These are phyloP conservation scores for Cryptococcus floricola DNA, from an alignment of 1,284 basidiomycete genomes.

Conservation along the genomic window DNA sequence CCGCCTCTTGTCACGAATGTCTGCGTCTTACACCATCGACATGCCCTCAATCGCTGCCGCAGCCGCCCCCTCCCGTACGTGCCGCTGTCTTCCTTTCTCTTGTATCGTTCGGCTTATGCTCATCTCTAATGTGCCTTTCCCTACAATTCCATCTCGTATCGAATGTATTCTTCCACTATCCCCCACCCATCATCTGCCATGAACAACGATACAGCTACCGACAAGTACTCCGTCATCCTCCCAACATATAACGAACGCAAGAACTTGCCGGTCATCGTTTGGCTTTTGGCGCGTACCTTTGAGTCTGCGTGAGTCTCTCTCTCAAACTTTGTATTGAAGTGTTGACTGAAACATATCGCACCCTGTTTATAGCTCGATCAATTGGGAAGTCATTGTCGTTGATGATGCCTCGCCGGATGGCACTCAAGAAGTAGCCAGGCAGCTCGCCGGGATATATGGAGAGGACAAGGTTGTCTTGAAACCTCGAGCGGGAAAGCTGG, in stretches of 20 bases:
- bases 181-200: neutral
- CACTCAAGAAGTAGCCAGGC: slow-evolving; percentile 77
- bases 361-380: slow-evolving; percentile 51
- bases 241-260: slow-evolving; percentile 91
- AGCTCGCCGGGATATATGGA: slow-evolving; percentile 73
- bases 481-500: slow-evolving; percentile 81
- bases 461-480: slow-evolving; percentile 78
- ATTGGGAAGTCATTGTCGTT: slow-evolving; percentile 84
- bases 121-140: neutral
- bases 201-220: slow-evolving; percentile 17
- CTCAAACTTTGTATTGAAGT: neutral
- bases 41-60: slow-evolving; percentile 16
- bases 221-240: slow-evolving; percentile 80
- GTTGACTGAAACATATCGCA: neutral
- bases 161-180: neutral
- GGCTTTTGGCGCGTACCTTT: slow-evolving; percentile 73
- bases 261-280: slow-evolving; percentile 81
- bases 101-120: neutral
- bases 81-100: neutral
- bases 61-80: slow-evolving; percentile 11
- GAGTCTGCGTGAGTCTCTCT: slow-evolving; percentile 57
- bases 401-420: slow-evolving; percentile 90
- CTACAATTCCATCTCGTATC: neutral
- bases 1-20: slow-evolving; percentile 3
- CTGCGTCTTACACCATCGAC: slow-evolving; percentile 12